Base-by-base conservation (phyloP, 1,284 basidiomycete genomes). In the Trametes versicolor region DNA sequence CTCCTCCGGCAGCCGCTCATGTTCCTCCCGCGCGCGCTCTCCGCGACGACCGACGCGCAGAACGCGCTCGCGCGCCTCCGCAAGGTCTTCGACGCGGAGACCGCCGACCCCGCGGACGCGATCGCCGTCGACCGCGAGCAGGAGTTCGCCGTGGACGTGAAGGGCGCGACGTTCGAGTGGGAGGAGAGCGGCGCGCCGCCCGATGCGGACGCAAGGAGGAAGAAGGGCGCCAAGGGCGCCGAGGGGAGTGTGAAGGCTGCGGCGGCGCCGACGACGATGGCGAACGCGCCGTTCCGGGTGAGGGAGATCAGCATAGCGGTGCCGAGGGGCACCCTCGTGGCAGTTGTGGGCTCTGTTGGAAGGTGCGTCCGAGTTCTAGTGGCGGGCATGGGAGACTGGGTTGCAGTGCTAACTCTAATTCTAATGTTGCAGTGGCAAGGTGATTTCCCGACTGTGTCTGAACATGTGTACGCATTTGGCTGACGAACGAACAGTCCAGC, bases 281-380 rank as follows among this genome's bases (percentile, higher is more conserved):
- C 25, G 4, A 56, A 47, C 10, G 69, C 69, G 37, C 80, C 82
- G 1, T 90, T 92, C 76, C 78, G 78, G 62, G 78, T 93, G 4
- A 73, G 78, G 41, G 76, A 87, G 66, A 75, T 92, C 54, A 83
- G 78, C 50, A 76, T 93, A 76, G 72, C 76, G 2, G 78, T 94
- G 9, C 83, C 85, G 5, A 81, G 86, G 12, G 90, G 90, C 0
- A 80, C 80, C 25, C 80, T 94, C 13, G 82, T 86, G 2, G 92
- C 86, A 0, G 80, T 94, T 48, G 88, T 91, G 10, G 91, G 91
- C 0, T 82, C 85, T 1, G 89, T 93, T 29, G 88, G 87, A 29
- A 84, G 84, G 87, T 64, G 85, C 75, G 75, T 76, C 74, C 37
- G 4, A 67, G 6, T 70, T 58, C 17, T 49, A 2, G n/a, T 39